Evolutionary conservation across 2,329 filamentous ascomycete species (phyloP).

Genomic region (Alternaria sp.): DNA sequence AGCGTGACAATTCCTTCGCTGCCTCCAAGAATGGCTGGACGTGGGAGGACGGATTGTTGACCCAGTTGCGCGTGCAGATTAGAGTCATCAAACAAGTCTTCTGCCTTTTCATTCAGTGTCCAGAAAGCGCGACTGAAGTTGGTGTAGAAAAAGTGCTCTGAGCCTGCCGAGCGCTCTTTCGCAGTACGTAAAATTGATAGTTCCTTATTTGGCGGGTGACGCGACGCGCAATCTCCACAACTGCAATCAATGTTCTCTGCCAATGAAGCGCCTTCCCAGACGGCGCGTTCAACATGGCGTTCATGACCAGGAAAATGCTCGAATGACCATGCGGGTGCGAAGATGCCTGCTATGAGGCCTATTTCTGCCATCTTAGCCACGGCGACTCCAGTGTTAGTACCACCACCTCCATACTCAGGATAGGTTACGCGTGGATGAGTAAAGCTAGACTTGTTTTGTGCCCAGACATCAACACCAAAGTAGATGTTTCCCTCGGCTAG

Average conservation of each 20-base stretch:
- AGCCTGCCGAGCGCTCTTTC: slow-evolving; percentile 44
- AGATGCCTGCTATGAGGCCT: slow-evolving; percentile 54
- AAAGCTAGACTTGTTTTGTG: slow-evolving; percentile 51
- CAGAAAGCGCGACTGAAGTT: slow-evolving; percentile 49
- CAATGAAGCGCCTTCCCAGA: slow-evolving; percentile 50
- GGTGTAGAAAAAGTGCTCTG: slow-evolving; percentile 51
- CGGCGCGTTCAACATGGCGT: slow-evolving; percentile 39
- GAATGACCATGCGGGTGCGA: slow-evolving; percentile 59
- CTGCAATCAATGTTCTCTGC: slow-evolving; percentile 42
- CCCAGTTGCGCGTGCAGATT: slow-evolving; percentile 43
- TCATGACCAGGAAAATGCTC: slow-evolving; percentile 53
- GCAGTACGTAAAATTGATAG: slow-evolving; percentile 42
- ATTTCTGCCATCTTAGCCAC: slow-evolving; percentile 49
- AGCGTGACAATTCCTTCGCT: slow-evolving; percentile 12
- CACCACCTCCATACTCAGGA: slow-evolving; percentile 51
- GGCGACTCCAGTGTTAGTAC: slow-evolving; percentile 55
- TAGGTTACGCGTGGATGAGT: slow-evolving; percentile 49
- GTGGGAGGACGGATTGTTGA: slow-evolving; percentile 48
- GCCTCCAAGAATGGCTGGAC: slow-evolving; percentile 6
- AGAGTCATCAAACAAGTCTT: slow-evolving; percentile 27
- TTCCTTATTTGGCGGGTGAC: slow-evolving; percentile 36
- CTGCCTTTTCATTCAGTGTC: slow-evolving; percentile 22
- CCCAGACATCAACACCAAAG: slow-evolving; percentile 59
- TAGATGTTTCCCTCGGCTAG: slow-evolving; percentile 40
- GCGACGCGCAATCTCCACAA: slow-evolving; percentile 38